phyloP scores from a whole-genome alignment of 2,329 filamentous ascomycete species.

The Epichloe amarillans region DNA sequence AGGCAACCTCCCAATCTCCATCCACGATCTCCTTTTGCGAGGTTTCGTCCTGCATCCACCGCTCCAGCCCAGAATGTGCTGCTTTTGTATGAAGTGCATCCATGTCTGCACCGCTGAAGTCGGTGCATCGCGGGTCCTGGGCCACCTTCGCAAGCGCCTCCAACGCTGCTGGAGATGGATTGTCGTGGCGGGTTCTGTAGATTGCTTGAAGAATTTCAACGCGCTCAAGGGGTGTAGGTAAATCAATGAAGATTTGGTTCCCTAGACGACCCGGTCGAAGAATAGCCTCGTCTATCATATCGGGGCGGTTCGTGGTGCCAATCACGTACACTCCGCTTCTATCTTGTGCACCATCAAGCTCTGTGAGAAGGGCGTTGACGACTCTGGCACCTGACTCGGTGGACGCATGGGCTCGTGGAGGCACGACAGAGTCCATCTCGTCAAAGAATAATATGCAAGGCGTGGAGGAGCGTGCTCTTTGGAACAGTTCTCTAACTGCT shows the following conservation, averaged over 20 bases:
- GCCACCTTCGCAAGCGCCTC: slow-evolving; percentile 51
- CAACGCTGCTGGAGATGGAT: slow-evolving; percentile 29
- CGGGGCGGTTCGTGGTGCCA: slow-evolving; percentile 85
- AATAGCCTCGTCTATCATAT: slow-evolving; percentile 95
- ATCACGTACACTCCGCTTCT: slow-evolving; percentile 86
- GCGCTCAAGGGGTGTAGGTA: slow-evolving; percentile 66
- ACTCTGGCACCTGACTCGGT: slow-evolving; percentile 78
- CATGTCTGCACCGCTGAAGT: slow-evolving; percentile 62
- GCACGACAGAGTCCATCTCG: slow-evolving; percentile 86
- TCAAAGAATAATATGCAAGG: slow-evolving; percentile 98
- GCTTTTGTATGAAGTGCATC: slow-evolving; percentile 35
- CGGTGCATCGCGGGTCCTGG: slow-evolving; percentile 50
- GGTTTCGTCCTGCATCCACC: slow-evolving; percentile 20
- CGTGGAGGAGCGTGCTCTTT: slow-evolving; percentile 69
- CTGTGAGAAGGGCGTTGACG: slow-evolving; percentile 88
- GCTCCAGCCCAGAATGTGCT: slow-evolving; percentile 32
- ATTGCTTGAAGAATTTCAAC: slow-evolving; percentile 72
- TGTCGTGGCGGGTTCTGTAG: slow-evolving; percentile 30
- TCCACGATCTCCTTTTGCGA: slow-evolving; percentile 15
- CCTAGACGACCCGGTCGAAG: slow-evolving; percentile 81
- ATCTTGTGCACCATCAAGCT: slow-evolving; percentile 74
- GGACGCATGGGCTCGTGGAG: slow-evolving; percentile 62
- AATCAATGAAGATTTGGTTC: slow-evolving; percentile 76
- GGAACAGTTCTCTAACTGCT: slow-evolving; percentile 82
- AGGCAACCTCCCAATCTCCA: slow-evolving; percentile 40